phyloP scores from a whole-genome alignment of 2,329 filamentous ascomycete genomes.

The Coniochaeta prunicola region DNA sequence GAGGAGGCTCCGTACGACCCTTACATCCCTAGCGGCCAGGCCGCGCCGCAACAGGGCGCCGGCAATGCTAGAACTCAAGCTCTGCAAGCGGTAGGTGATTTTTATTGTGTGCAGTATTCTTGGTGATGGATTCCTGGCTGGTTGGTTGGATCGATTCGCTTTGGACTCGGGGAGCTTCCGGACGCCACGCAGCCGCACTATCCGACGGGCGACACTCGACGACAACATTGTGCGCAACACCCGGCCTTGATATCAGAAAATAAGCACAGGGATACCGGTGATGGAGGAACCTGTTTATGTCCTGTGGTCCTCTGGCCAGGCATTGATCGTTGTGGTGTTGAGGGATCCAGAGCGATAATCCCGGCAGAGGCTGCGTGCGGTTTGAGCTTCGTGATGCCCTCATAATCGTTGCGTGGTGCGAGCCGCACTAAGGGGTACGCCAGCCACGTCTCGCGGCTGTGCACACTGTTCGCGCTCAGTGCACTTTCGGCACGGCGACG shows the following conservation, averaged over 20 bases:
- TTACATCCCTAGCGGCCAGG: constrained; percentile 71
- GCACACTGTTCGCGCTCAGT: not conserved
- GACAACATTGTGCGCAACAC: not conserved
- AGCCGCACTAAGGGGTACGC: not conserved
- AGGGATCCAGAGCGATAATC: not conserved
- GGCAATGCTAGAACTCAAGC: constrained; percentile 51
- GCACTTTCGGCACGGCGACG: not conserved
- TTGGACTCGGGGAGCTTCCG: not conserved
- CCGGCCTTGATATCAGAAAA: not conserved
- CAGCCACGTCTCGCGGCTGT: not conserved
- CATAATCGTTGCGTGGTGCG: not conserved
- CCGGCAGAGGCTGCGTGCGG: not conserved
- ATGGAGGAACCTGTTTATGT: not conserved
- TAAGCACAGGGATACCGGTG: not conserved
- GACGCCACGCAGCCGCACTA: not conserved
- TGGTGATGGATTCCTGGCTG: constrained; percentile 1
- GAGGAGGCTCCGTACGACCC: constrained; percentile 71
- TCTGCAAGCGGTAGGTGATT: constrained; percentile 73
- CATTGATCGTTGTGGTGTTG: not conserved
- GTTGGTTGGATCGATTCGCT: not conserved
- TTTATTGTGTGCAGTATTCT: constrained; percentile 7
- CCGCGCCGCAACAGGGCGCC: constrained; percentile 30
- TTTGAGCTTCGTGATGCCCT: not conserved
- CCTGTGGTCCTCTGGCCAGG: not conserved
- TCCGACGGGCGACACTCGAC: not conserved